Percentiles rank a stretch among this genome's conserved stretches.
These are phyloP conservation scores for Eucalyptus melliodora DNA, from an alignment of 345 rosid species.

Conservation along the genomic window DNA sequence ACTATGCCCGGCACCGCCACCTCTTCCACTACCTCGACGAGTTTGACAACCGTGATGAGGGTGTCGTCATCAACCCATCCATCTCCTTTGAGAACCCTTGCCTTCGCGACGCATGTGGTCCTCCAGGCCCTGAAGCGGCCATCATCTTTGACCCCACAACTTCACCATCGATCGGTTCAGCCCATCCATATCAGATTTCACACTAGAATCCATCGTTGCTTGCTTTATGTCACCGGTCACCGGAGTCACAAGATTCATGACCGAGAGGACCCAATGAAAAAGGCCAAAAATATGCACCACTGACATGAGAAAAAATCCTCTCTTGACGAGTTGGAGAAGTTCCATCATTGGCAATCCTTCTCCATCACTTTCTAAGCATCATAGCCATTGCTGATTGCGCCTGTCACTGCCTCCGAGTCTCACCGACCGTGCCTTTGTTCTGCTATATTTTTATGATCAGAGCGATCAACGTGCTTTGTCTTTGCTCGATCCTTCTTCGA, in stretches of 20 bases:
- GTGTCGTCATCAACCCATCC: background rate
- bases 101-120: background rate
- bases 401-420: background rate
- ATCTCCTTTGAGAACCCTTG: background rate
- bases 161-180: slow-evolving; percentile 47
- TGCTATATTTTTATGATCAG: background rate
- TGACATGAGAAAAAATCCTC: background rate
- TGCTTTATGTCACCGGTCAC: background rate
- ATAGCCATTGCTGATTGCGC: background rate
- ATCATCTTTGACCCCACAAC: slow-evolving; percentile 66
- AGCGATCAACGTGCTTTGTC: slow-evolving; percentile 34
- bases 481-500: background rate
- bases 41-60: background rate
- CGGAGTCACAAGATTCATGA: background rate
- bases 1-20: background rate
- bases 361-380: background rate
- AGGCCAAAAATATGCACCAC: background rate
- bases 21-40: background rate
- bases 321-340: background rate
- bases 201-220: slow-evolving; percentile 9
- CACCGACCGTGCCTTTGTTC: background rate
- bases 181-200: background rate
- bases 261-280: background rate
- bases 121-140: background rate
- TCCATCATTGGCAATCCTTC: background rate